Percentiles rank a stretch among this genome's conserved stretches.
Conservation (phyloP, 345 rosid species). For the Toxicodendron radicans region DNA sequence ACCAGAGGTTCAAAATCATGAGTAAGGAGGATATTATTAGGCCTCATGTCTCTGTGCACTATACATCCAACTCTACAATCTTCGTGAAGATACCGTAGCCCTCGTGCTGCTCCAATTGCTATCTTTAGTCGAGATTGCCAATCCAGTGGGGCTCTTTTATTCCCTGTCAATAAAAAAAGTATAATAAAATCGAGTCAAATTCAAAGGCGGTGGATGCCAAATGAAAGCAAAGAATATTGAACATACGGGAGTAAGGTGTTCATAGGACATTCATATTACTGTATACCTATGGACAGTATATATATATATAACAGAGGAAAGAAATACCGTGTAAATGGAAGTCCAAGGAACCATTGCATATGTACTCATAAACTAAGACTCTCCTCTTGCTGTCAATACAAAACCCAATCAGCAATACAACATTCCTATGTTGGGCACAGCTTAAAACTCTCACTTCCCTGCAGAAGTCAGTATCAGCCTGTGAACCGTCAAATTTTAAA, state of each 20-base stretch:
- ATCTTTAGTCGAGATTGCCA: conserved; percentile 63
- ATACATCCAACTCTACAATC: conserved; percentile 83
- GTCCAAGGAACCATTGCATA: conserved; percentile 74
- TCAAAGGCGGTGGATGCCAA: not conserved
- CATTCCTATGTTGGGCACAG: conserved; percentile 79
- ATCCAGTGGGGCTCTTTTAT: conserved; percentile 34
- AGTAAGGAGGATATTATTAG: conserved; percentile 62
- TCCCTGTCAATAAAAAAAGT: conserved; percentile 39
- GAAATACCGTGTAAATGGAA: conserved; percentile 64
- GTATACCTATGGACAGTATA: not conserved
- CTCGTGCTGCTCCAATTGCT: conserved; percentile 69
- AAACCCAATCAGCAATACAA: conserved; percentile 64
- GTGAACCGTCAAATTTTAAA: conserved; percentile 43
- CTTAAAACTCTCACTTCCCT: conserved; percentile 72
- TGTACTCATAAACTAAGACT: conserved; percentile 67
- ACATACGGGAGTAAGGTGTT: not conserved
- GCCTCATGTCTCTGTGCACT: conserved; percentile 65
- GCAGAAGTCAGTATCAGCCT: conserved; percentile 68
- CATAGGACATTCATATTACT: not conserved
- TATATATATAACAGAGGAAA: not conserved
- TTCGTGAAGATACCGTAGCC: conserved; percentile 74
- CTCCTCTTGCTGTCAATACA: conserved; percentile 53
- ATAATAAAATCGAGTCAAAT: not conserved
- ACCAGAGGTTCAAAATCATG: conserved; percentile 81
- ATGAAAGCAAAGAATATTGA: conserved; percentile 6